A percentile compares a stretch with the other conserved stretches of the same genome.
Conservation (phyloP, 2,329 filamentous ascomycete species). For the Diplocarpon rosae region DNA sequence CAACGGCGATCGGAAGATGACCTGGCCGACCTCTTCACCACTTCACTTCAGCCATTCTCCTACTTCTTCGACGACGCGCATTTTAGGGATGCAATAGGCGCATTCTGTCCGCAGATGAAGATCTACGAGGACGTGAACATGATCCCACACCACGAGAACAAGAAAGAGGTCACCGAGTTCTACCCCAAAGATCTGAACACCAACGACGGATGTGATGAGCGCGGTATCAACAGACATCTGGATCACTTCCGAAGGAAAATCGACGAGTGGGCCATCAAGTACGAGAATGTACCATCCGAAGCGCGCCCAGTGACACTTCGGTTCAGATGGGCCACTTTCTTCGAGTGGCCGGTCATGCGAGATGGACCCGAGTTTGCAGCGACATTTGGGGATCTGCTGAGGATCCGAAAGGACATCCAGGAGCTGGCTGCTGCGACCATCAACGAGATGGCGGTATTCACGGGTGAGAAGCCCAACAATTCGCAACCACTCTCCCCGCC, state of each 20-base stretch:
- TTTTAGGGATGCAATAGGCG: slow-evolving; percentile 31
- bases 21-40: slow-evolving; percentile 33
- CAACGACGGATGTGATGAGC: slow-evolving; percentile 19
- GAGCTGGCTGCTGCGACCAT: slow-evolving; percentile 30
- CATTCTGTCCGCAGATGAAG: slow-evolving; percentile 34
- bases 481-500: slow-evolving; percentile 7
- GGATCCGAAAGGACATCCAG: slow-evolving; percentile 33
- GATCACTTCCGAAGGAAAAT: slow-evolving; percentile 21
- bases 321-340: slow-evolving; percentile 23
- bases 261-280: slow-evolving; percentile 17
- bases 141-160: slow-evolving; percentile 29
- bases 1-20: slow-evolving; percentile 33
- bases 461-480: slow-evolving; percentile 12
- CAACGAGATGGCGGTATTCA: slow-evolving; percentile 27
- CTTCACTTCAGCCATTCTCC: slow-evolving; percentile 29
- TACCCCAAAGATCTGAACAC: slow-evolving; percentile 24
- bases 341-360: slow-evolving; percentile 35
- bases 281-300: slow-evolving; percentile 9
- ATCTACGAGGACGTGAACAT: slow-evolving; percentile 31
- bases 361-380: slow-evolving; percentile 37
- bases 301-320: slow-evolving; percentile 16
- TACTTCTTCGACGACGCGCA: slow-evolving; percentile 39
- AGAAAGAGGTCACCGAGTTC: slow-evolving; percentile 30
- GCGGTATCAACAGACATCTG: slow-evolving; percentile 21
- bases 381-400: slow-evolving; percentile 33